Base-by-base conservation (phyloP, 2,329 filamentous ascomycete genomes). In the Annulohypoxylon truncatum region DNA sequence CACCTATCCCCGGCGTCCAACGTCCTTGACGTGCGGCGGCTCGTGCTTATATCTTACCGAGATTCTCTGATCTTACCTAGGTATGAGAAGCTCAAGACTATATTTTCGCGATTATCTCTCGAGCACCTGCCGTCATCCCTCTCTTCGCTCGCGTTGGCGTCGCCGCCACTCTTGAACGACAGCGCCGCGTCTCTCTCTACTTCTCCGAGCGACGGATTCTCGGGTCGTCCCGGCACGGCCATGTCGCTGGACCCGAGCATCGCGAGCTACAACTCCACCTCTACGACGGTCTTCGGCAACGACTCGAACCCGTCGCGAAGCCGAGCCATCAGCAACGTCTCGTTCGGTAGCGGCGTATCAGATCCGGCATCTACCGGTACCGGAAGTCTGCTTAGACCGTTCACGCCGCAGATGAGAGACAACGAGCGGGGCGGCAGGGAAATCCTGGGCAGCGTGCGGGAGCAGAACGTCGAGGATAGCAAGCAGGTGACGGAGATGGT, bases 401-500 rank as follows among this genome's bases (percentile, higher is more conserved):
- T 85, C 64, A 87, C 85, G 3, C 84, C 84, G 52, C 66, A 76
- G 74, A 61, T 68, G 78, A 47, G 77, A 35, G 71, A 71, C 38
- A 60, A 64, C 67, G 53, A 68, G 53, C 62, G 70, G 47, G 44
- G 70, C 72, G 57, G 73, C 68, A 63, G 72, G 9, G 66, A 71
- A 35, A 51, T 72, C 0, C 57, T 74, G n/a, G 73, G 77, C 57
- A 82, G 81, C 66, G 76, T 84, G 51, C 83, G 84, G 60, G 84
- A 89, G 74, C 85, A 88, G 73, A 88, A 88, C 74, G 81, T 88
- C 12, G 87, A 90, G 76, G 87, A 91, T 74, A 90, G 89, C 51
- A 87, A 93, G 76, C 89, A 96, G 75, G 89, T 98, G 57, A 97
- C 96, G 0, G 94, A 98, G 72, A 97, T 95, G 72, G 94, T 97